Base-by-base conservation (phyloP, 163 green algal species). In the Chlamydomonas reinhardtii region DNA sequence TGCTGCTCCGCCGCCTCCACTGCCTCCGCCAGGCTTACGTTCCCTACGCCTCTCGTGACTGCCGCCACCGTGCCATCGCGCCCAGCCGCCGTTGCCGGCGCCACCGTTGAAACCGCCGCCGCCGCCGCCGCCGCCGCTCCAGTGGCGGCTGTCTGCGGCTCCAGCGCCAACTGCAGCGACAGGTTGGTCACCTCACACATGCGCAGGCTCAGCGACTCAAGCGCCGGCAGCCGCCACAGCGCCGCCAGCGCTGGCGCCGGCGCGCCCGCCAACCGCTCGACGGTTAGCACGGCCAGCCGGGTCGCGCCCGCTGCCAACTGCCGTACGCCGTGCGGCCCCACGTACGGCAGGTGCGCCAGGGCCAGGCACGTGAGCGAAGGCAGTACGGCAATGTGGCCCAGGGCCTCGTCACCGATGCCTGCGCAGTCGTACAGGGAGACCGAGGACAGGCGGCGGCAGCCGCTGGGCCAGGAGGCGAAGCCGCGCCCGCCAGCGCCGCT, bases 391-490 rank as follows among this genome's bases (percentile, higher is more conserved):
- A 87, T 29, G 82, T 87, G 72, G 14, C 11, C 29, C 8, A 86
- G 3, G 8, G 35, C 70, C 32, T 37, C 81, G 61, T 86, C 81
- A 6, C 32, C 68, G 11, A 86, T 27, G 27, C 29, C 52, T 0
- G 70, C 25, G n/a, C 69, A 79, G 70, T 86, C 80, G 80, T 86
- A 86, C 80, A 86, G 20, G 3, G 35, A 34, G 0, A 86, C n/a
- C 2, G 56, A 8, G 25, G 32, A 37, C 27, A 86, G 70, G 4
- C 5, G 27, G 70, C 35, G 16, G 37, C 70, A 79, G 56, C 56
- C 69, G 39, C 22, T 29, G 27, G 56, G 54, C 80, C 80, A 86
- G 27, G 70, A 66, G 34, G 70, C 54, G 14, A 86, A 65, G 25
- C 80, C 48, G 12, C 48, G 11, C 48, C 48, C 48, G 48, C 48